phyloP scores from a whole-genome alignment of 2,329 filamentous ascomycete species.

The Aureobasidium musti region DNA sequence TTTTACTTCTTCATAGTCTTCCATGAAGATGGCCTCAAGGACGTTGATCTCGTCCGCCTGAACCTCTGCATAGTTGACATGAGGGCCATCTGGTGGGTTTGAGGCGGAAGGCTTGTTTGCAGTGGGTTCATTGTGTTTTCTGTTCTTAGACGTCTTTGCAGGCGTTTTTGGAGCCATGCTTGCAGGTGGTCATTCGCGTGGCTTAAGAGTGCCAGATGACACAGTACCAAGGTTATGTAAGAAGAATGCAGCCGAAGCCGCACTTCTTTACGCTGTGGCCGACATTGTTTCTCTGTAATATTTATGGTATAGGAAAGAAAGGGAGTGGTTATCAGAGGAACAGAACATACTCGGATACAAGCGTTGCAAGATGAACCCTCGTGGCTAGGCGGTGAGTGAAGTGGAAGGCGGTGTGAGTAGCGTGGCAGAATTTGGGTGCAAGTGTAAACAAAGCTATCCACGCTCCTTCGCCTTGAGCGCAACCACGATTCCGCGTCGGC shows the following conservation, averaged over 20 bases:
- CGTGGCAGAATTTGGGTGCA: neutral
- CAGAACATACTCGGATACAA: conserved; percentile 24
- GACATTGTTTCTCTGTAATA: conserved; percentile 30
- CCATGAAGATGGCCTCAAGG: conserved; percentile 82
- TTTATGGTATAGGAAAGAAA: conserved; percentile 6
- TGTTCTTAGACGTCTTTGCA: conserved; percentile 40
- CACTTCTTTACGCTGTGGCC: conserved; percentile 46
- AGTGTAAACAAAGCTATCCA: conserved; percentile 12
- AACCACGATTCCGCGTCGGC: neutral
- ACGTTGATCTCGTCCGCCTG: conserved; percentile 87
- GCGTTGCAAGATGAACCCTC: conserved; percentile 1
- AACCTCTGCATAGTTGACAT: conserved; percentile 73
- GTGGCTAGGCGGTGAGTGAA: conserved; percentile 17
- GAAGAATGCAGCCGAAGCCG: conserved; percentile 52
- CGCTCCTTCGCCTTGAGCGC: neutral
- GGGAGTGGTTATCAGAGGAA: conserved; percentile 7
- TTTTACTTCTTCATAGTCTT: conserved; percentile 78
- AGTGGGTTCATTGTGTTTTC: conserved; percentile 36
- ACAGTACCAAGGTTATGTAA: conserved; percentile 24
- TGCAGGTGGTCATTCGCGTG: conserved; percentile 35
- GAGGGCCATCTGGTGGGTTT: conserved; percentile 14
- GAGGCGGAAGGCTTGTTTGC: conserved; percentile 28
- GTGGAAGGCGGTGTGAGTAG: neutral
- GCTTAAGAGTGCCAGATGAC: conserved; percentile 23
- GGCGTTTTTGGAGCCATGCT: conserved; percentile 53